These are phyloP conservation scores for Lactarius hengduanensis DNA, from an alignment of 768 basidiomycete species.

Conservation along the genomic window DNA sequence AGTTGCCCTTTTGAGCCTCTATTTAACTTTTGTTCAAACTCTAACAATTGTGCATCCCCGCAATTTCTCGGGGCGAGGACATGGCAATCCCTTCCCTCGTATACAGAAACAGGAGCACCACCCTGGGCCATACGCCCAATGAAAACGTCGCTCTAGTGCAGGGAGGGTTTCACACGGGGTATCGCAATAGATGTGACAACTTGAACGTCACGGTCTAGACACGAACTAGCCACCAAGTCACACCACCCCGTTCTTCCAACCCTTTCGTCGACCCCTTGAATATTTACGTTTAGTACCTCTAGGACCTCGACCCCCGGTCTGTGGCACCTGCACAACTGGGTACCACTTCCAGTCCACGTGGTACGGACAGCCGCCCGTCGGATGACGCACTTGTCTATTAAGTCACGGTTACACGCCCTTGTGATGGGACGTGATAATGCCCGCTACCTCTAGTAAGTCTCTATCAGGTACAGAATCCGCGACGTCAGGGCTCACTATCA, in stretches of 20 bases:
- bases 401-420: too few relatives aligned
- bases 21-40: slow-evolving; percentile 10
- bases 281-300: background rate
- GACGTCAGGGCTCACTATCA: background rate
- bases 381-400: slow-evolving; percentile 1
- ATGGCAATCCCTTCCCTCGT: background rate
- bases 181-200: background rate
- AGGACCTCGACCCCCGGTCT: slow-evolving; percentile 8
- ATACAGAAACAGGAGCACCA: background rate
- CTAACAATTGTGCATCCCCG: background rate
- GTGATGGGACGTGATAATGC: background rate
- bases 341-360: background rate
- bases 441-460: background rate
- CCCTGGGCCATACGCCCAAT: background rate
- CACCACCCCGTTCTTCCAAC: slow-evolving; percentile 6
- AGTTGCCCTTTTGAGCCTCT: background rate
- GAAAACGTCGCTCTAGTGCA: background rate
- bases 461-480: background rate
- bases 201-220: background rate
- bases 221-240: background rate
- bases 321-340: background rate
- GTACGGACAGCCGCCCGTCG: background rate
- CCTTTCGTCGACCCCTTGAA: slow-evolving; percentile 7
- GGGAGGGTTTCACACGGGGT: slow-evolving; percentile 7
- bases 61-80: too few relatives aligned